These are phyloP conservation scores for Tanacetum coccineum DNA, from an alignment of 129 eudicot genomes.

Conservation along the genomic window DNA sequence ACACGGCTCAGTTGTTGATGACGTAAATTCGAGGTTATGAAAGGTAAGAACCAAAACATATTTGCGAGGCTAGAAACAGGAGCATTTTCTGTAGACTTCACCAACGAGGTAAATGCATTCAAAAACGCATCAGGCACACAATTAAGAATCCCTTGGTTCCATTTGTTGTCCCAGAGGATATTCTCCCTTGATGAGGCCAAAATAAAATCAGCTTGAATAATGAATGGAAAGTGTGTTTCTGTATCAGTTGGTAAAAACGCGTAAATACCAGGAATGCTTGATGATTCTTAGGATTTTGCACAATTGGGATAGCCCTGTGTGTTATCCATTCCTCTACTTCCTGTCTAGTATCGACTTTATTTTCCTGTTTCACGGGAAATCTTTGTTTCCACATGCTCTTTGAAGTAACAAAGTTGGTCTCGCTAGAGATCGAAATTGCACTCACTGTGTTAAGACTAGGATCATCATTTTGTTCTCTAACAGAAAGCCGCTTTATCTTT, in stretches of 20 bases:
- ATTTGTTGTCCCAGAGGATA: slow-evolving; percentile 45
- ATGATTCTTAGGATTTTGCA: slow-evolving; percentile 36
- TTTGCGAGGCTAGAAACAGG: slow-evolving; percentile 31
- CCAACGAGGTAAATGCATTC: slow-evolving; percentile 44
- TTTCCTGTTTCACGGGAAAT: slow-evolving; percentile 39
- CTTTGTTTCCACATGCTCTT: slow-evolving; percentile 62
- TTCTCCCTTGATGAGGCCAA: slow-evolving; percentile 53
- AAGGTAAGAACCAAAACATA: slow-evolving; percentile 44
- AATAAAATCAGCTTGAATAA: slow-evolving; percentile 58
- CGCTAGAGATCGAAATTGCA: slow-evolving; percentile 48
- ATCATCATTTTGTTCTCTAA: slow-evolving; percentile 43
- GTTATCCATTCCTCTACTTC: slow-evolving; percentile 53
- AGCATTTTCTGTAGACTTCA: slow-evolving; percentile 30
- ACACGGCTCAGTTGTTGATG: slow-evolving; percentile 30
- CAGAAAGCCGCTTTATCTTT: slow-evolving; percentile 47
- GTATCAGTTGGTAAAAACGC: slow-evolving; percentile 54
- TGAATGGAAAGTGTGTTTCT: slow-evolving; percentile 52
- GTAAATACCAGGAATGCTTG: slow-evolving; percentile 45
- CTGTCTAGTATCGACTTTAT: slow-evolving; percentile 33
- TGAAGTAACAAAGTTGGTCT: slow-evolving; percentile 30
- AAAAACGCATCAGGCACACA: slow-evolving; percentile 42
- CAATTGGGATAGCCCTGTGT: slow-evolving; percentile 60
- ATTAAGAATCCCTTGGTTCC: slow-evolving; percentile 59
- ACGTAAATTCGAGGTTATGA: slow-evolving; percentile 1
- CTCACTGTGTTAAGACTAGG: slow-evolving; percentile 35